Percentiles rank a stretch among this genome's conserved stretches.
These are phyloP conservation scores for Xeromyces bisporus DNA, from an alignment of 495 filamentous ascomycete genomes.

Conservation along the genomic window DNA sequence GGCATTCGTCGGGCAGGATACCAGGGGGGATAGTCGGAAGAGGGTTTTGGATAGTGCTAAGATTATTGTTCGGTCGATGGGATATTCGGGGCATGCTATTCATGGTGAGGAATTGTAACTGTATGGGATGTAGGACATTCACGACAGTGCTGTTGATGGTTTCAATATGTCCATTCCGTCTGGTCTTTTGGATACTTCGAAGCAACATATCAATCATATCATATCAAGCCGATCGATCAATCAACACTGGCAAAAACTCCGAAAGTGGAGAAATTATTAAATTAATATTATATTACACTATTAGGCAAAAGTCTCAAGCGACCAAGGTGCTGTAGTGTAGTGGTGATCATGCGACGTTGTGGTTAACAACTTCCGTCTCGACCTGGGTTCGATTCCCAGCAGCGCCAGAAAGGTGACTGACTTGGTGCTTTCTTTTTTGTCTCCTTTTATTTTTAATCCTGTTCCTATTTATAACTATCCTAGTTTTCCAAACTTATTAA, in stretches of 20 bases:
- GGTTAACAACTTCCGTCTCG: slow-evolving; percentile 13
- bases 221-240: no score
- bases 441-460: neutral
- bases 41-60: slow-evolving; percentile 60
- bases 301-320: neutral
- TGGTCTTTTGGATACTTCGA: no score
- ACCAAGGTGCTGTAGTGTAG: slow-evolving; percentile 15
- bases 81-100: slow-evolving; percentile 29
- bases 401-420: slow-evolving; percentile 12
- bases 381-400: slow-evolving; percentile 30
- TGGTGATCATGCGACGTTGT: slow-evolving; percentile 15
- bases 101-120: no score
- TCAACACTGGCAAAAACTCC: no score
- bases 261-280: no score
- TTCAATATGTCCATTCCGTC: no score
- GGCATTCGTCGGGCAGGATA: slow-evolving; percentile 43
- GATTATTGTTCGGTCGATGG: slow-evolving; percentile 45
- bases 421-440: slow-evolving; percentile 3
- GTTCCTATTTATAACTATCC: no score
- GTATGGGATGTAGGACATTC: no score
- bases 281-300: neutral
- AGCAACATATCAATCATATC: no score
- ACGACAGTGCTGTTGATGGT: no score
- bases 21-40: slow-evolving; percentile 38
- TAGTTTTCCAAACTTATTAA: no score